Percentiles rank a stretch among this genome's conserved stretches.
These are phyloP conservation scores for Candida tammaniensis DNA, from an alignment of 805 yeast genomes.

Conservation along the genomic window DNA sequence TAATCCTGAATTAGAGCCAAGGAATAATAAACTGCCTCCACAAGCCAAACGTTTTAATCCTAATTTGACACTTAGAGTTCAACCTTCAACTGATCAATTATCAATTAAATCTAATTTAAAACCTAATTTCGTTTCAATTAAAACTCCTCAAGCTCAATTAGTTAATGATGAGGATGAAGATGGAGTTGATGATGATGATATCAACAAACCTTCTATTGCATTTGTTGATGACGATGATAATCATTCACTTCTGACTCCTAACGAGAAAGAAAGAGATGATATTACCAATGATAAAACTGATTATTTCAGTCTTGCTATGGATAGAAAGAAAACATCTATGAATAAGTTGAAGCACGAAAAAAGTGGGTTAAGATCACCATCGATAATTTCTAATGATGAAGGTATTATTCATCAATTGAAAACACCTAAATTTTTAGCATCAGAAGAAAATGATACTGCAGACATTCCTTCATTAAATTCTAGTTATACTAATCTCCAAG, in stretches of 20 bases:
- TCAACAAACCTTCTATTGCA: conserved; percentile 54
- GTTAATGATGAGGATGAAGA: conserved; percentile 65
- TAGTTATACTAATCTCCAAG: conserved; percentile 11
- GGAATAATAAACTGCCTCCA: not conserved
- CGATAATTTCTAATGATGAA: conserved; percentile 35
- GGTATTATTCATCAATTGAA: conserved; percentile 33
- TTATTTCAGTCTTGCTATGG: conserved; percentile 11
- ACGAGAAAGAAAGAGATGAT: conserved; percentile 12
- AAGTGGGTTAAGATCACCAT: conserved; percentile 23
- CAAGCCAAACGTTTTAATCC: not conserved
- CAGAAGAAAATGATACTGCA: conserved; percentile 17
- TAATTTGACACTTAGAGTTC: conserved; percentile 5
- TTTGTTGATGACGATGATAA: conserved; percentile 48
- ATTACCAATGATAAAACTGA: conserved; percentile 9
- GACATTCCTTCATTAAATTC: conserved; percentile 14
- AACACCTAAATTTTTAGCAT: conserved; percentile 32
- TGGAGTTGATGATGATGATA: conserved; percentile 49
- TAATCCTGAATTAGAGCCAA: conserved; percentile 2
- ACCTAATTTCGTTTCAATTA: conserved; percentile 69
- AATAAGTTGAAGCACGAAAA: conserved; percentile 3
- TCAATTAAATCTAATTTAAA: conserved; percentile 39
- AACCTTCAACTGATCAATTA: conserved; percentile 21
- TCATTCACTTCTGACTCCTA: conserved; percentile 5
- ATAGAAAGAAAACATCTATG: conserved; percentile 10
- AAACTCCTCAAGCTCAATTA: conserved; percentile 65